Evolutionary conservation across 768 basidiomycete species (phyloP).

Genomic region (Rhizopogon vesiculosus): DNA sequence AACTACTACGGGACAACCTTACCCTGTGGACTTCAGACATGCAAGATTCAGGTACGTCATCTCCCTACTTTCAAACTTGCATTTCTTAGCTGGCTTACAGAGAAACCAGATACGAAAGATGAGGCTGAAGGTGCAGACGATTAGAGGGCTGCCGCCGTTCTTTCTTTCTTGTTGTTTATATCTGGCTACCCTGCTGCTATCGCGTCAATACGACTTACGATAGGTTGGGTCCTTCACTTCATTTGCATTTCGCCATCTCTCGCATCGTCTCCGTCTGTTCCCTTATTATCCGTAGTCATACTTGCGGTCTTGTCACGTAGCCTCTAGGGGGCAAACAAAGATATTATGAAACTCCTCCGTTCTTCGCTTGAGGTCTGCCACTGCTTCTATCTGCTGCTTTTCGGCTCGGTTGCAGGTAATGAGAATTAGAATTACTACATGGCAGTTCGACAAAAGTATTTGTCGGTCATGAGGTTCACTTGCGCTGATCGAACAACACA

Average conservation of each 20-base stretch:
- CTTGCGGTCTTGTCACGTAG: conserved; percentile 21
- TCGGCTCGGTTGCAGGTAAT: no score
- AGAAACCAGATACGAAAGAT: conserved; percentile 72
- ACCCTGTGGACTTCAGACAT: conserved; percentile 98
- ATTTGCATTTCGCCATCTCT: conserved; percentile 27
- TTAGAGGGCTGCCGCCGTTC: conserved; percentile 30
- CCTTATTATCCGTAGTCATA: conserved; percentile 32
- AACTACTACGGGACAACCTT: conserved; percentile 94
- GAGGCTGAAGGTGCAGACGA: conserved; percentile 66
- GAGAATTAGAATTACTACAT: no score
- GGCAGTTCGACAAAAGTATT: no score
- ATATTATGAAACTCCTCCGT: conserved; percentile 19
- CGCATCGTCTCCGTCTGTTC: conserved; percentile 27
- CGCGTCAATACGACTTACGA: conserved; percentile 9
- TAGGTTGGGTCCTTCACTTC: conserved; percentile 20
- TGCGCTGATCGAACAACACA: no score
- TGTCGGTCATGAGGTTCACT: no score
- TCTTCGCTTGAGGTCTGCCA: background rate
- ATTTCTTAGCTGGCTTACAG: conserved; percentile 31
- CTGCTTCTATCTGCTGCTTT: no score
- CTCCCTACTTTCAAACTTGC: background rate
- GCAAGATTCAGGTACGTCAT: conserved; percentile 78
- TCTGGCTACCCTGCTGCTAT: conserved; percentile 5
- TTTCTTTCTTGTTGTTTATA: conserved; percentile 16
- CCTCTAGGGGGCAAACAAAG: conserved; percentile 31